Conservation (phyloP, 1,284 basidiomycete species). For the Boletus semigastroideus region DNA sequence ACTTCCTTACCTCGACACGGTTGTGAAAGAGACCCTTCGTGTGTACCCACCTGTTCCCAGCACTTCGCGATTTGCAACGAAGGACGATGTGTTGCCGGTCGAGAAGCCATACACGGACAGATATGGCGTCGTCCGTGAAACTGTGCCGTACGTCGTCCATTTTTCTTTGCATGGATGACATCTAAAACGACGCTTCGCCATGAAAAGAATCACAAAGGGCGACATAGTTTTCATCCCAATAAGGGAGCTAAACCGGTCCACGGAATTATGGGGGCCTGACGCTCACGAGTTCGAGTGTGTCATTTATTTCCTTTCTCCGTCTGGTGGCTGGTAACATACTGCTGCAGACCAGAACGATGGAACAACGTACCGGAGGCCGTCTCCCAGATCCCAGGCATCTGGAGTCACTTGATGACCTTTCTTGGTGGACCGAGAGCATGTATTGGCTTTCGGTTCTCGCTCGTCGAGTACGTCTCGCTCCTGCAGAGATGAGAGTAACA, state of each 20-base stretch:
- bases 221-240: constrained; percentile 40
- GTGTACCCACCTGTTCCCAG: constrained; percentile 59
- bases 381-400: constrained; percentile 53
- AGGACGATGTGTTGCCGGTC: constrained; percentile 61
- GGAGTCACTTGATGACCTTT: constrained; percentile 61
- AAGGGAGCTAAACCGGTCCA: constrained; percentile 38
- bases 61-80: constrained; percentile 49
- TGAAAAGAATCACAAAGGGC: constrained; percentile 37
- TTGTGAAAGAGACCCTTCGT: constrained; percentile 69
- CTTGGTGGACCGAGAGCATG: constrained; percentile 59
- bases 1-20: constrained; percentile 59
- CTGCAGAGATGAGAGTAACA: background rate
- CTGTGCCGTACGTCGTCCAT: constrained; percentile 14
- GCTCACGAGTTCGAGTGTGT: constrained; percentile 33
- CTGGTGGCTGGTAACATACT: background rate
- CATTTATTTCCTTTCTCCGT: background rate
- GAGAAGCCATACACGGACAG: constrained; percentile 42
- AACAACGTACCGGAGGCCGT: constrained; percentile 44
- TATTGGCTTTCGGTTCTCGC: constrained; percentile 70
- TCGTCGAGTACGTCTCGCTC: constrained; percentile 52
- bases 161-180: too few species aligned
- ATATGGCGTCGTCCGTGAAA: constrained; percentile 37
- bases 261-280: constrained; percentile 47
- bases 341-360: constrained; percentile 57
- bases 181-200: background rate